A percentile compares a stretch with the other conserved stretches of the same genome.
phyloP scores from a whole-genome alignment of 2,329 filamentous ascomycete genomes.

The Didymella sp. region DNA sequence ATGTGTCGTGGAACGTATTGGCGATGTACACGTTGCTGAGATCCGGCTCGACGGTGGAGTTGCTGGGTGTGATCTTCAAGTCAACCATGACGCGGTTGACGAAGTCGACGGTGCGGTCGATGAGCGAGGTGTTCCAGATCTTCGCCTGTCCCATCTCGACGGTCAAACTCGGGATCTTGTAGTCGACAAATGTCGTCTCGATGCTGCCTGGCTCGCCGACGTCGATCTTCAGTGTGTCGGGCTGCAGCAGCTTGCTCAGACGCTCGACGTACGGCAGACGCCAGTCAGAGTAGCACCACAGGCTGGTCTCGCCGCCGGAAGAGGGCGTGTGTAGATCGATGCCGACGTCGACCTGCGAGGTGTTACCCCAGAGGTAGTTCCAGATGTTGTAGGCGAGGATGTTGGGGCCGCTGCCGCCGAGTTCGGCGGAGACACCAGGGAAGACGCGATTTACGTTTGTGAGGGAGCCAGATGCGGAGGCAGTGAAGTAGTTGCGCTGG shows the following conservation, averaged over 20 bases:
- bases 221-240: slow-evolving; percentile 52
- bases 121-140: slow-evolving; percentile 48
- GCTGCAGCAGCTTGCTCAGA: slow-evolving; percentile 49
- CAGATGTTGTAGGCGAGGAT: slow-evolving; percentile 48
- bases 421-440: slow-evolving; percentile 34
- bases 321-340: slow-evolving; percentile 51
- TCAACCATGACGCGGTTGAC: slow-evolving; percentile 36
- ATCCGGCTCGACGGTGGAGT: slow-evolving; percentile 41
- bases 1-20: slow-evolving; percentile 39
- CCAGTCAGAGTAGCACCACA: slow-evolving; percentile 52
- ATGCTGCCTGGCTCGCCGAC: slow-evolving; percentile 50
- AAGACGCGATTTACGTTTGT: slow-evolving; percentile 50
- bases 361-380: slow-evolving; percentile 51
- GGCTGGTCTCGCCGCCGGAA: slow-evolving; percentile 46
- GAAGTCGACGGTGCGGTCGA: slow-evolving; percentile 44
- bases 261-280: slow-evolving; percentile 48
- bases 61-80: slow-evolving; percentile 34
- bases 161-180: slow-evolving; percentile 48
- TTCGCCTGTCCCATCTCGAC: slow-evolving; percentile 51
- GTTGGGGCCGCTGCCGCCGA: slow-evolving; percentile 37
- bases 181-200: slow-evolving; percentile 49
- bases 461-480: slow-evolving; percentile 36
- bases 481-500: slow-evolving; percentile 50
- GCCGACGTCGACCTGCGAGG: slow-evolving; percentile 49
- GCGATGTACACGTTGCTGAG: slow-evolving; percentile 43